Evolutionary conservation across 192 early-diverging fungal species (phyloP).

Genomic region (Mortierella hygrophila): DNA sequence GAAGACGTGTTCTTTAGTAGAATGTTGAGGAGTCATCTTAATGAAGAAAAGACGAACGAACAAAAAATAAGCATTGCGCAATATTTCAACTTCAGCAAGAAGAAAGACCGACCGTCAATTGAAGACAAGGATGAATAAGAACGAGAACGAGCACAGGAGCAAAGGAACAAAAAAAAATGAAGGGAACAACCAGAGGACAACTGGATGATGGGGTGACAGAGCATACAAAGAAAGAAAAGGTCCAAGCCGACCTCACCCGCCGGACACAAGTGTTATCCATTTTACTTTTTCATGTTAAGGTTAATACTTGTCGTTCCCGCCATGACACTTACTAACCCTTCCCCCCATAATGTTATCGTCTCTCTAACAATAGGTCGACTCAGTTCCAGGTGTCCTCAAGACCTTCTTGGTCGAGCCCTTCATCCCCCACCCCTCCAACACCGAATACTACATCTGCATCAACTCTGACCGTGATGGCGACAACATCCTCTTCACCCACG

Average conservation of each 20-base stretch:
- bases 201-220: neutral
- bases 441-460: slow-evolving; percentile 97
- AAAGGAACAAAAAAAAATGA: neutral
- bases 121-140: neutral
- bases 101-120: neutral
- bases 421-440: slow-evolving; percentile 88
- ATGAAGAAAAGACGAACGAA: neutral
- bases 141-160: neutral
- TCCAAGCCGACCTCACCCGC: neutral
- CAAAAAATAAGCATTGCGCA: neutral
- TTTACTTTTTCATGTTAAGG: slow-evolving; percentile 11
- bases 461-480: slow-evolving; percentile 95
- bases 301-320: neutral
- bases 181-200: neutral
- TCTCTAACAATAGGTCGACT: slow-evolving; percentile 73
- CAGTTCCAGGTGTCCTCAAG: slow-evolving; percentile 85
- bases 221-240: neutral
- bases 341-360: neutral
- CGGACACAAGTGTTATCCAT: neutral
- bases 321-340: neutral
- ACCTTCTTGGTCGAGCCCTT: slow-evolving; percentile 96
- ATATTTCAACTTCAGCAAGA: neutral
- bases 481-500: slow-evolving; percentile 95
- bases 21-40: neutral
- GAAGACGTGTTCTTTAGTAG: neutral